These are phyloP conservation scores for Golovinomyces cichoracearum DNA, from an alignment of 2,329 filamentous ascomycete genomes.

Conservation along the genomic window DNA sequence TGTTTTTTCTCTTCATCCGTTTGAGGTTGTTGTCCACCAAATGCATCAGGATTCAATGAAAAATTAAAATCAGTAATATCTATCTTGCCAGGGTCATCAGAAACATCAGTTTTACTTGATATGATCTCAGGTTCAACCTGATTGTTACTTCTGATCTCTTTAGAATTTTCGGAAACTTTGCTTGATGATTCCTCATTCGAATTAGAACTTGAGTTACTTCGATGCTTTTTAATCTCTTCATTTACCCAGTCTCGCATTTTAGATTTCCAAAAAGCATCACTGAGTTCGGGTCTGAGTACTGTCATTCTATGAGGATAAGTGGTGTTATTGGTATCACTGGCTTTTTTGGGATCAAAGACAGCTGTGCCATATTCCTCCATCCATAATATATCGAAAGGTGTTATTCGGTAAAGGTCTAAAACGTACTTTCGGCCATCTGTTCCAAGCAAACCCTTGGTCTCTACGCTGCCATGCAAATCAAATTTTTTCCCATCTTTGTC, in stretches of 20 bases:
- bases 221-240: slow-evolving; percentile 42
- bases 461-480: slow-evolving; percentile 80
- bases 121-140: slow-evolving; percentile 8
- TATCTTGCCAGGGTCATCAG: slow-evolving; percentile 31
- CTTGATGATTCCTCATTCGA: slow-evolving; percentile 14
- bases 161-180: slow-evolving; percentile 11
- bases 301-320: slow-evolving; percentile 88
- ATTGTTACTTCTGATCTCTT: slow-evolving; percentile 9
- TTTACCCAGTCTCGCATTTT: slow-evolving; percentile 81
- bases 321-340: slow-evolving; percentile 8
- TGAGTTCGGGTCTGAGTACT: slow-evolving; percentile 65
- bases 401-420: slow-evolving; percentile 85
- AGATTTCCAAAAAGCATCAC: slow-evolving; percentile 59
- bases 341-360: slow-evolving; percentile 15
- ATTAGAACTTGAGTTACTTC: slow-evolving; percentile 15
- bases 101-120: slow-evolving; percentile 16
- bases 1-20: slow-evolving; percentile 73
- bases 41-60: slow-evolving; percentile 79
- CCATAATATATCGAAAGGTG: slow-evolving; percentile 75
- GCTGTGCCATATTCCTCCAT: slow-evolving; percentile 47
- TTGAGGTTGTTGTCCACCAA: slow-evolving; percentile 74
- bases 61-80: slow-evolving; percentile 74
- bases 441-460: slow-evolving; percentile 91
- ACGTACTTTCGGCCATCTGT: slow-evolving; percentile 94
- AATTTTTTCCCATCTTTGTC: slow-evolving; percentile 82